A percentile compares a stretch with the other conserved stretches of the same genome.
phyloP scores from a whole-genome alignment of 768 basidiomycete species.

The Tricholoma furcatifolium region DNA sequence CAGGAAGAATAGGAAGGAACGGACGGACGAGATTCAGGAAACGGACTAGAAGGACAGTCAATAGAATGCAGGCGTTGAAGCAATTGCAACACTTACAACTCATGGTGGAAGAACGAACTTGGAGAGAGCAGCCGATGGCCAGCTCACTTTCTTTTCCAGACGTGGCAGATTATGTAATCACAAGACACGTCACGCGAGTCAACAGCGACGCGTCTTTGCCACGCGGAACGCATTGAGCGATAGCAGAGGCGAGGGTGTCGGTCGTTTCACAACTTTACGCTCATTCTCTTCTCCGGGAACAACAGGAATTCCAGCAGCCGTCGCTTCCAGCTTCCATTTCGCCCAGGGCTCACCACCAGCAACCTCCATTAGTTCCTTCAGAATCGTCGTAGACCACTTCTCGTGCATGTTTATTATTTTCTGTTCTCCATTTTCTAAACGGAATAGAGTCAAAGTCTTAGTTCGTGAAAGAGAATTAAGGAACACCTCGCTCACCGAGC shows the following conservation, averaged over 20 bases:
- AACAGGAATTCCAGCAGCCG: constrained; percentile 46
- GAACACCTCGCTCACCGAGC: constrained; percentile 51
- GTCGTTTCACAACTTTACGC: constrained; percentile 20
- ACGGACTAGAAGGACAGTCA: constrained; percentile 59
- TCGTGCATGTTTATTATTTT: constrained; percentile 53
- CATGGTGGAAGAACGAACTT: constrained; percentile 47
- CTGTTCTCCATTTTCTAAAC: constrained; percentile 48
- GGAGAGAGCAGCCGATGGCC: constrained; percentile 17
- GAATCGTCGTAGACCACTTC: constrained; percentile 69
- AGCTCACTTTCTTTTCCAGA: constrained; percentile 35
- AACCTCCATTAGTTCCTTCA: constrained; percentile 67
- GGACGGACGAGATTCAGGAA: constrained; percentile 98
- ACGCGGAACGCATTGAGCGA: constrained; percentile 22
- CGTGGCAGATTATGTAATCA: constrained; percentile 41
- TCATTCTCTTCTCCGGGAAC: constrained; percentile 43
- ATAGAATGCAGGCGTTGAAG: neutral
- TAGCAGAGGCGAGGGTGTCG: constrained; percentile 19
- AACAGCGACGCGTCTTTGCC: too few relatives aligned
- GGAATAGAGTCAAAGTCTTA: neutral
- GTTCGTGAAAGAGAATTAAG: neutral
- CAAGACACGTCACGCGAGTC: too few relatives aligned
- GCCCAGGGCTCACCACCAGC: constrained; percentile 63
- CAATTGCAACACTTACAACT: constrained; percentile 58
- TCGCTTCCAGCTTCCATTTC: constrained; percentile 48
- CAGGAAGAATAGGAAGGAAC: constrained; percentile 94